These are phyloP conservation scores for Diaporthe citrichinensis DNA, from an alignment of 2,329 filamentous ascomycete species.

Conservation along the genomic window DNA sequence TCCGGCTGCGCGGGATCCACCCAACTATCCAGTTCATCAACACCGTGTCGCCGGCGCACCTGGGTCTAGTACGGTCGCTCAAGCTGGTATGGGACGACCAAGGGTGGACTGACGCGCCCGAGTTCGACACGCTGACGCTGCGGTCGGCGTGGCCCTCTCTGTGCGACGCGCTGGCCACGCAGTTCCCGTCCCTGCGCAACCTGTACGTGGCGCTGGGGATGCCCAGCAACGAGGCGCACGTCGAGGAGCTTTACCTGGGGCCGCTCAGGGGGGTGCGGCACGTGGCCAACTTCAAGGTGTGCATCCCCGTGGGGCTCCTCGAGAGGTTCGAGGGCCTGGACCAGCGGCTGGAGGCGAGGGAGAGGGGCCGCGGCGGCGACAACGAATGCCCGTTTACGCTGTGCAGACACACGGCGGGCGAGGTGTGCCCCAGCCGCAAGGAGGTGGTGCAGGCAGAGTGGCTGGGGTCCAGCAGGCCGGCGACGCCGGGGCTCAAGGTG, in stretches of 20 bases:
- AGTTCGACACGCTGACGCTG: constrained; percentile 37
- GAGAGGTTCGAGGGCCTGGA: constrained; percentile 35
- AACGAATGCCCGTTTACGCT: constrained; percentile 26
- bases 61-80: constrained; percentile 39
- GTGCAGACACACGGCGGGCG: constrained; percentile 40
- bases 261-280: constrained; percentile 33
- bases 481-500: constrained; percentile 33
- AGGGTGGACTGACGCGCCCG: constrained; percentile 36
- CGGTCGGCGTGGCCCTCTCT: constrained; percentile 40
- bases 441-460: constrained; percentile 41
- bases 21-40: constrained; percentile 40
- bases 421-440: constrained; percentile 39
- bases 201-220: constrained; percentile 41
- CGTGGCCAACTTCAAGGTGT: constrained; percentile 39
- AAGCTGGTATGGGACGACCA: constrained; percentile 43
- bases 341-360: constrained; percentile 16
- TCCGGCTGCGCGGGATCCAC: constrained; percentile 42
- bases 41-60: constrained; percentile 33
- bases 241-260: constrained; percentile 39
- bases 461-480: constrained; percentile 37
- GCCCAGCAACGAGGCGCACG: constrained; percentile 23
- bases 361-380: neutral
- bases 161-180: constrained; percentile 37
- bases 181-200: constrained; percentile 36
- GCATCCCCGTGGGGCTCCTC: constrained; percentile 39